phyloP scores from a whole-genome alignment of 768 basidiomycete genomes.

The Pleurotus giganteus region DNA sequence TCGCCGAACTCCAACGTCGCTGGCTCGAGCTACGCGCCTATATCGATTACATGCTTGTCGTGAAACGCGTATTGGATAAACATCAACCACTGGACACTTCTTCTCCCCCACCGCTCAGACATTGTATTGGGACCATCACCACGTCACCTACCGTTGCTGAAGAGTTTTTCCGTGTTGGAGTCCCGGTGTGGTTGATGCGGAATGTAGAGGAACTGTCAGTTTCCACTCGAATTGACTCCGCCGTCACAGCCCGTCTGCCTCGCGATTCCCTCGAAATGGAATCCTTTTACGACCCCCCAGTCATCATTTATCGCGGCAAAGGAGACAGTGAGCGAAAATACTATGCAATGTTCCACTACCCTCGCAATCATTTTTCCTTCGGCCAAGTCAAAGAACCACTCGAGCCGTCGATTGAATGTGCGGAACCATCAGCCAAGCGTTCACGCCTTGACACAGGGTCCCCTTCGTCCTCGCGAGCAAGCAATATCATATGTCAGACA shows the following conservation, averaged over 20 bases:
- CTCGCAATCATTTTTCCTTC: not conserved
- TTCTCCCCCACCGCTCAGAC: not conserved
- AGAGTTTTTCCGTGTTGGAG: conserved; percentile 12
- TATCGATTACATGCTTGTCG: not conserved
- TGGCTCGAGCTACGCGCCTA: not conserved
- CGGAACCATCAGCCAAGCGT: not conserved
- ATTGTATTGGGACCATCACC: conserved; percentile 15
- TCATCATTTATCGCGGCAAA: not conserved
- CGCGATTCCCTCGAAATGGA: not conserved
- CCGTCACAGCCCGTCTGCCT: not conserved
- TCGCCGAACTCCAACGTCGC: not conserved
- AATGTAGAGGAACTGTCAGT: not conserved
- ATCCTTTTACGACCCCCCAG: not conserved
- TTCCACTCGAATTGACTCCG: not conserved
- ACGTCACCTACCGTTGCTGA: conserved; percentile 4
- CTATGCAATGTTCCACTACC: not conserved
- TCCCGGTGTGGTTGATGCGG: conserved; percentile 21
- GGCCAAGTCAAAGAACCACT: not conserved
- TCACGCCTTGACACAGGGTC: no score
- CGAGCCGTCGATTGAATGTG: not conserved
- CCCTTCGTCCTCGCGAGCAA: no score
- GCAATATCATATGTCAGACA: no score
- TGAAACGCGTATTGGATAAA: not conserved
- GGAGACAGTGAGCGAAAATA: not conserved
- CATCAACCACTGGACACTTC: not conserved